A percentile compares a stretch with the other conserved stretches of the same genome.
These are phyloP conservation scores for Hypericum perforatum DNA, from an alignment of 345 rosid species.

Conservation along the genomic window DNA sequence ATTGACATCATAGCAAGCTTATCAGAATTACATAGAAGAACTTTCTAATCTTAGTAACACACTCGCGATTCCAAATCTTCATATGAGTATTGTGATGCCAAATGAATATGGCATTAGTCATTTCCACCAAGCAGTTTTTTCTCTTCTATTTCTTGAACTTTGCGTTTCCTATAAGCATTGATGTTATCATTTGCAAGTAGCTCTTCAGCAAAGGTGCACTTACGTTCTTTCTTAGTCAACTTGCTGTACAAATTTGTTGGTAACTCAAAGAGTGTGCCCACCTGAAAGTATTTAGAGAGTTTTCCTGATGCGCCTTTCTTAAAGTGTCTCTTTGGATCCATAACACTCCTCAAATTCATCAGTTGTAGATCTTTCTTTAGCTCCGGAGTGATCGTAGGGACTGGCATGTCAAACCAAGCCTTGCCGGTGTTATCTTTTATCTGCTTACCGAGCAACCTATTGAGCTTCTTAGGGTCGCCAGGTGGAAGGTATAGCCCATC, in stretches of 20 bases:
- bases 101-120: too few relatives aligned
- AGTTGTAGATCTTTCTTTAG: slow-evolving; percentile 82
- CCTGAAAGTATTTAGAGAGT: slow-evolving; percentile 78
- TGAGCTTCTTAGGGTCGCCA: slow-evolving; percentile 52
- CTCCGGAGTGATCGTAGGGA: slow-evolving; percentile 71
- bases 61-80: too few relatives aligned
- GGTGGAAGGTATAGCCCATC: slow-evolving; percentile 79
- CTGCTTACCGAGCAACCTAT: slow-evolving; percentile 57
- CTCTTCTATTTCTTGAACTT: slow-evolving; percentile 75
- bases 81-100: too few relatives aligned
- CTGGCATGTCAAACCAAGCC: slow-evolving; percentile 91
- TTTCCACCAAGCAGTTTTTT: slow-evolving; percentile 47
- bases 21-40: too few relatives aligned
- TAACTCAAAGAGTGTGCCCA: slow-evolving; percentile 73
- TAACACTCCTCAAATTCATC: slow-evolving; percentile 72
- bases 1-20: too few relatives aligned
- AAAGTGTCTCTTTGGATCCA: too few relatives aligned
- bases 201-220: slow-evolving; percentile 68
- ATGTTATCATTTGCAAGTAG: slow-evolving; percentile 49
- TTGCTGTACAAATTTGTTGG: slow-evolving; percentile 52
- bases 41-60: too few relatives aligned
- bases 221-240: slow-evolving; percentile 80
- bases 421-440: slow-evolving; percentile 61
- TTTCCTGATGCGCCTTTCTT: slow-evolving; percentile 45
- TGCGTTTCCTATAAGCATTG: slow-evolving; percentile 75